phyloP scores from a whole-genome alignment of 108 stramenopile species.

The Aurantiochytrium sp. region DNA sequence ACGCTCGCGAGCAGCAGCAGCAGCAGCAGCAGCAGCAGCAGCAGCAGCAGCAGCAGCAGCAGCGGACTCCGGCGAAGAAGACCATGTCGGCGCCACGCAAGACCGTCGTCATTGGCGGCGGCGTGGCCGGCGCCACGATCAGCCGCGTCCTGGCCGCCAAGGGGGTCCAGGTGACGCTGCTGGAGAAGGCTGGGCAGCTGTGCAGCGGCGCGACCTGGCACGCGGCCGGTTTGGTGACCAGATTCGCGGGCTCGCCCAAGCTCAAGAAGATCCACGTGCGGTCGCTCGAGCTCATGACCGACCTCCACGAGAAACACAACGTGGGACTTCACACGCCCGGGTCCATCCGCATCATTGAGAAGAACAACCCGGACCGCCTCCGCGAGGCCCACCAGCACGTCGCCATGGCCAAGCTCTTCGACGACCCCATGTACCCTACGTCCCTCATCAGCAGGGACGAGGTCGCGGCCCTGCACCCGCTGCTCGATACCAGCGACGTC shows the following conservation, averaged over 20 bases:
- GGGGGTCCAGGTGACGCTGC: constrained; percentile 18
- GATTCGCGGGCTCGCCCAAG: constrained; percentile 28
- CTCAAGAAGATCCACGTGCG: constrained; percentile 35
- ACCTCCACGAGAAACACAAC: neutral
- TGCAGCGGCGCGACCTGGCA: constrained; percentile 32
- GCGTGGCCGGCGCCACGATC: constrained; percentile 18
- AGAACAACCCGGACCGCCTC: neutral
- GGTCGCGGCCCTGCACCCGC: neutral
- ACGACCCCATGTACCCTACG: constrained; percentile 6
- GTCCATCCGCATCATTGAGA: constrained; percentile 21
- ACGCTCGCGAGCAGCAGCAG: too few species aligned
- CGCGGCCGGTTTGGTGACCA: constrained; percentile 25
- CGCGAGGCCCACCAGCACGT: constrained; percentile 20
- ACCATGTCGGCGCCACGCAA: neutral
- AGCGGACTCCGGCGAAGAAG: neutral
- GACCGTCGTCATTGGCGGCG: constrained; percentile 13
- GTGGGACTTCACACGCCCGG: constrained; percentile 26
- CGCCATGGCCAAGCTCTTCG: constrained; percentile 23
- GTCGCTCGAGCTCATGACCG: neutral
- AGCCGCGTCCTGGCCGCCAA: neutral
- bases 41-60: neutral
- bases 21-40: too few species aligned
- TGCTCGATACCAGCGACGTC: neutral
- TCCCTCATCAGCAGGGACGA: neutral
- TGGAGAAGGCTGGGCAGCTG: constrained; percentile 22